Conservation (phyloP, 257 asterid genomes). For the Coffea canephora region DNA sequence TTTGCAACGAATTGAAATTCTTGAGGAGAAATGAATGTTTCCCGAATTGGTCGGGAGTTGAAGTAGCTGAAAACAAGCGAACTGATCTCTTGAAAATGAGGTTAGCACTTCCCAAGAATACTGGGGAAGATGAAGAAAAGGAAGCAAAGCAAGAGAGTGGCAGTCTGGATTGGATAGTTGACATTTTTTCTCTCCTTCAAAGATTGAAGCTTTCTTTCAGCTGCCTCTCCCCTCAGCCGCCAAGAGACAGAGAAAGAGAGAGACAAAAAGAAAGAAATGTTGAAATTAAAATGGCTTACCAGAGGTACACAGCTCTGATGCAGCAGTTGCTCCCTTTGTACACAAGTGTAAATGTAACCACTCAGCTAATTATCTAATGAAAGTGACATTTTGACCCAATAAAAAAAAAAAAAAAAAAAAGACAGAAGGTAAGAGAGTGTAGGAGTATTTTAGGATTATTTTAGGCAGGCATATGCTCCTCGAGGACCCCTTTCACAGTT, state of each 20-base stretch:
- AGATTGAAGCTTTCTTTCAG: not conserved
- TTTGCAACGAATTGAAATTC: conserved; percentile 31
- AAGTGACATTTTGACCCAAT: too few species aligned
- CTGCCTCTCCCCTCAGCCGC: not conserved
- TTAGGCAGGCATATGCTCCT: too few species aligned
- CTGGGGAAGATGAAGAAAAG: conserved; percentile 26
- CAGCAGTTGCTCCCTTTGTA: too few species aligned
- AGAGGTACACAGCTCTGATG: too few species aligned
- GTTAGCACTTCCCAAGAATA: conserved; percentile 24
- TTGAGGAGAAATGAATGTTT: conserved; percentile 17
- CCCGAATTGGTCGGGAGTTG: conserved; percentile 22
- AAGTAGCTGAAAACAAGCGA: conserved; percentile 22
- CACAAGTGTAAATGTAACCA: too few species aligned
- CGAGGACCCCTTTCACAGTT: too few species aligned
- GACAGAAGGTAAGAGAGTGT: too few species aligned
- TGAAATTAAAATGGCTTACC: not conserved
- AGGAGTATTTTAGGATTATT: too few species aligned
- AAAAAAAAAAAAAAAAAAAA: too few species aligned
- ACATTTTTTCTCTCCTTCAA: conserved; percentile 35
- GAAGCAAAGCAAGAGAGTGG: conserved; percentile 31
- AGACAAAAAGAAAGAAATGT: not conserved
- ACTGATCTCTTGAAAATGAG: conserved; percentile 23
- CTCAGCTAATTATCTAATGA: too few species aligned
- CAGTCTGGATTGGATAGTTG: conserved; percentile 41
- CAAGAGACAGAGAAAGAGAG: not conserved